A percentile compares a stretch with the other conserved stretches of the same genome.
Evolutionary conservation across 176 grass and related monocot species (phyloP).

Genomic region (Leersia perrieri): DNA sequence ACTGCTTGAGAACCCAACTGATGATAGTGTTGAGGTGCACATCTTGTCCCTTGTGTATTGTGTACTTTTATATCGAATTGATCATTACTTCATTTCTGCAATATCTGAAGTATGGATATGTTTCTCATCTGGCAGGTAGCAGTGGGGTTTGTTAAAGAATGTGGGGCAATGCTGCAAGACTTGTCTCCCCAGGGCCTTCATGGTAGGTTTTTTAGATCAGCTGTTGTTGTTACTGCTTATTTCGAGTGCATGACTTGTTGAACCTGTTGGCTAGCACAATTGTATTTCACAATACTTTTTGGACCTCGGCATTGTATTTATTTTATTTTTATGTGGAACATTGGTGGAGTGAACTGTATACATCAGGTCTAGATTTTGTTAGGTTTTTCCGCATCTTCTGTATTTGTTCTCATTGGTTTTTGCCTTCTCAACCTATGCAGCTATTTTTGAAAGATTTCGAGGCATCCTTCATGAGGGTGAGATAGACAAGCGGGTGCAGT

Average conservation of each 20-base stretch:
- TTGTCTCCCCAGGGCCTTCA: slow-evolving; percentile 81
- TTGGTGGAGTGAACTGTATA: background rate
- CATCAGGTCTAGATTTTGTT: background rate
- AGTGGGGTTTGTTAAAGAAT: slow-evolving; percentile 93
- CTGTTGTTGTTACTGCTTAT: background rate
- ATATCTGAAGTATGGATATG: slow-evolving; percentile 19
- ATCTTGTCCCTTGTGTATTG: slow-evolving; percentile 21
- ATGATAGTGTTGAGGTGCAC: slow-evolving; percentile 89
- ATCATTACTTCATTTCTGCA: background rate
- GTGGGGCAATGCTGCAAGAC: slow-evolving; percentile 84
- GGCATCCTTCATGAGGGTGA: slow-evolving; percentile 97
- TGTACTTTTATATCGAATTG: slow-evolving; percentile 1
- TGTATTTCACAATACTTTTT: background rate
- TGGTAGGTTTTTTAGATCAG: slow-evolving; percentile 48
- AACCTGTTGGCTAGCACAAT: background rate
- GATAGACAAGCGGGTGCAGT: slow-evolving; percentile 95
- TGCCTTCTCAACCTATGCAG: slow-evolving; percentile 38
- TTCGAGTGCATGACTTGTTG: background rate
- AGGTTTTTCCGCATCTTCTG: background rate
- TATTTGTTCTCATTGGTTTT: background rate
- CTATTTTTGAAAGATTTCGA: slow-evolving; percentile 97
- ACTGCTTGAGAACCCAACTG: slow-evolving; percentile 88
- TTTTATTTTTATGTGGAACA: background rate
- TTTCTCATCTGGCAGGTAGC: slow-evolving; percentile 54
- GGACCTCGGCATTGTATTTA: background rate